Conservation (phyloP, 192 early-diverging fungal species). For the Entomortierella parvispora region DNA sequence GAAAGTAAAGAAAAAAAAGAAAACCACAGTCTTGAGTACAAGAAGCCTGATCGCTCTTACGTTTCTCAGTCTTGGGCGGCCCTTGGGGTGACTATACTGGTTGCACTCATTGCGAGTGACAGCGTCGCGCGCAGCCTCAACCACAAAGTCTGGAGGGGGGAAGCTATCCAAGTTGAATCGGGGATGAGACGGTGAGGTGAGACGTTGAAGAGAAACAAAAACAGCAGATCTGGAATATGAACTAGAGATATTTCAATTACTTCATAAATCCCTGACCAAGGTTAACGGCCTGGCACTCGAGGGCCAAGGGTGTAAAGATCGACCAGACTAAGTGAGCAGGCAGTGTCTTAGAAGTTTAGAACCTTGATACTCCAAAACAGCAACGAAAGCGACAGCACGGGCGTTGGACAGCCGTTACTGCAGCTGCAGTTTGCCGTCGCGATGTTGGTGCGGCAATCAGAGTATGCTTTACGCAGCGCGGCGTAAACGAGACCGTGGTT, state of each 20-base stretch:
- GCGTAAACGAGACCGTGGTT: too few species aligned
- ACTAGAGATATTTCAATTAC: slow-evolving; percentile 43
- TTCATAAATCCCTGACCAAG: slow-evolving; percentile 91
- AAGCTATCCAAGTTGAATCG: slow-evolving; percentile 68
- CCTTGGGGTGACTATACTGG: slow-evolving; percentile 88
- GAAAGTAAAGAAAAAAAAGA: too few species aligned
- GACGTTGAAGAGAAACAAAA: not conserved
- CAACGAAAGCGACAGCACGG: not conserved
- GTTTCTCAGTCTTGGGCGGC: slow-evolving; percentile 67
- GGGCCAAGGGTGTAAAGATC: slow-evolving; percentile 87
- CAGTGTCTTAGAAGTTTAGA: not conserved
- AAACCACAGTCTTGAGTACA: too few species aligned
- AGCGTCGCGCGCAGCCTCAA: slow-evolving; percentile 77
- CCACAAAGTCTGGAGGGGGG: slow-evolving; percentile 87
- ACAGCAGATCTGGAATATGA: not conserved
- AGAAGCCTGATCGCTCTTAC: slow-evolving; percentile 2
- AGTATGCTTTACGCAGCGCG: not conserved
- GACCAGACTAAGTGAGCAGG: slow-evolving; percentile 71
- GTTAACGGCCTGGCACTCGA: slow-evolving; percentile 88
- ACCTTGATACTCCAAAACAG: not conserved
- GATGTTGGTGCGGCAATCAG: too few species aligned
- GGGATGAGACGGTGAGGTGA: too few species aligned
- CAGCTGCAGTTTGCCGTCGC: too few species aligned
- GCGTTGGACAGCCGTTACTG: not conserved
- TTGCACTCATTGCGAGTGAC: slow-evolving; percentile 71